Conservation (phyloP, 805 yeast genomes). For the Spathaspora arborariae region DNA sequence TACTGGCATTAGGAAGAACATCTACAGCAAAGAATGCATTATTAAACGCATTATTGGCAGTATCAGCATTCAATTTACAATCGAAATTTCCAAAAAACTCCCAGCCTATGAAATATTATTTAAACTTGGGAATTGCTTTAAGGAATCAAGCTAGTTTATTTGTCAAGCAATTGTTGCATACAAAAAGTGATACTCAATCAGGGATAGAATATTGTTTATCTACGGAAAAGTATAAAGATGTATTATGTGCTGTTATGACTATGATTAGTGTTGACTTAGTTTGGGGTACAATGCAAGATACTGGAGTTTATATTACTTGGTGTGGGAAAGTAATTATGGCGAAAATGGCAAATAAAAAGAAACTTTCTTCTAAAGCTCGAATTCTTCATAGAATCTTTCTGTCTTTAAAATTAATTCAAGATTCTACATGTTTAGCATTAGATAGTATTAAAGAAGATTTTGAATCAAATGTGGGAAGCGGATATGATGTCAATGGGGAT, state of each 20-base stretch:
- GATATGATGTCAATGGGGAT: slow-evolving; percentile 35
- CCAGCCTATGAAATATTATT: slow-evolving; percentile 61
- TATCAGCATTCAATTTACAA: slow-evolving; percentile 76
- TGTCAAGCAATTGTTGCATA: slow-evolving; percentile 50
- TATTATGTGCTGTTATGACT: slow-evolving; percentile 74
- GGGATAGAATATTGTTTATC: slow-evolving; percentile 47
- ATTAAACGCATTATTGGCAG: slow-evolving; percentile 75
- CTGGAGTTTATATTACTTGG: slow-evolving; percentile 68
- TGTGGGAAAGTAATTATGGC: slow-evolving; percentile 72
- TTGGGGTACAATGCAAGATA: slow-evolving; percentile 88
- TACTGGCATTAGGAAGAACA: slow-evolving; percentile 68
- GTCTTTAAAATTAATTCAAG: slow-evolving; percentile 71
- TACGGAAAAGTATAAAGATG: slow-evolving; percentile 73
- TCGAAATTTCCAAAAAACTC: slow-evolving; percentile 67
- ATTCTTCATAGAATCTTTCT: slow-evolving; percentile 76
- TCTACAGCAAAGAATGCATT: slow-evolving; percentile 74
- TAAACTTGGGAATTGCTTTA: slow-evolving; percentile 68
- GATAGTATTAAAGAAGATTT: slow-evolving; percentile 34
- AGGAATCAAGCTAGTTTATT: slow-evolving; percentile 72
- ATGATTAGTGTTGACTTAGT: slow-evolving; percentile 87
- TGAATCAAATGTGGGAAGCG: slow-evolving; percentile 20
- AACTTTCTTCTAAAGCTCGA: slow-evolving; percentile 70
- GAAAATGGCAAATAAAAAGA: slow-evolving; percentile 61
- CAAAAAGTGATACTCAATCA: slow-evolving; percentile 26
- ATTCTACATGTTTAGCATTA: slow-evolving; percentile 54